Evolutionary conservation across 371 early-diverging fungal genomes (phyloP), one percentile per base, ranked within the genome.

Genomic region (Synchytrium microbalum): DNA sequence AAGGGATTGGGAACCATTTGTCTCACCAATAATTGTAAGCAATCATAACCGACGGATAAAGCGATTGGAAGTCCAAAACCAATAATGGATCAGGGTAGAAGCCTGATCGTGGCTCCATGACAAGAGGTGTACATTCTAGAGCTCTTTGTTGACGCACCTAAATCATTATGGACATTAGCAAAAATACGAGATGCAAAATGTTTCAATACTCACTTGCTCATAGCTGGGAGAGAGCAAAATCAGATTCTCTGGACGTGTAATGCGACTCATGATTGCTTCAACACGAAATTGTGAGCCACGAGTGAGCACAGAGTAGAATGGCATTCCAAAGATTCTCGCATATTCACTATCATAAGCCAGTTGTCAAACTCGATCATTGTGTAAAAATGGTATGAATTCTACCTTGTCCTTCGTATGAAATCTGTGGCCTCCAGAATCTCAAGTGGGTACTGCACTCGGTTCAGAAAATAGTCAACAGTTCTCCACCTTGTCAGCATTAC

Each of bases 31-130:
- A 90, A 65, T 95, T 95, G 72, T 92, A 92, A 0, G 92, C 94
- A 69, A 93, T 92, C 88, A 95, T 92, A 16, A 95, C 79, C 31
- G 91, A 90, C 3, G 96, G 96, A 66, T 95, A 95, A 16, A 95
- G 73, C 31, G 89, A 88, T 70, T 93, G 93, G 64, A 93, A 95
- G 70, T 95, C 96, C 29, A 94, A 70, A 2, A 95, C 92, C 1
- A 90, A 76, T 30, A 92, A 68, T 0, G 96, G 94, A 67, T 86
- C 85, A 28, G 72, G 84, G 69, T 91, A 95, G 67, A 90, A 90
- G 26, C 79, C 70, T 1, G 91, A 84, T 54, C 80, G 69, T 0
- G 96, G 96, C 71, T 95, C 96, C 86, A 92, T 85, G 23, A 90
- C 86, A 56, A 95, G 74, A 2, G 96, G 93, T 14, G 92, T 62